These are phyloP conservation scores for Parietichytrium sp. DNA, from an alignment of 108 stramenopile species.

Conservation along the genomic window DNA sequence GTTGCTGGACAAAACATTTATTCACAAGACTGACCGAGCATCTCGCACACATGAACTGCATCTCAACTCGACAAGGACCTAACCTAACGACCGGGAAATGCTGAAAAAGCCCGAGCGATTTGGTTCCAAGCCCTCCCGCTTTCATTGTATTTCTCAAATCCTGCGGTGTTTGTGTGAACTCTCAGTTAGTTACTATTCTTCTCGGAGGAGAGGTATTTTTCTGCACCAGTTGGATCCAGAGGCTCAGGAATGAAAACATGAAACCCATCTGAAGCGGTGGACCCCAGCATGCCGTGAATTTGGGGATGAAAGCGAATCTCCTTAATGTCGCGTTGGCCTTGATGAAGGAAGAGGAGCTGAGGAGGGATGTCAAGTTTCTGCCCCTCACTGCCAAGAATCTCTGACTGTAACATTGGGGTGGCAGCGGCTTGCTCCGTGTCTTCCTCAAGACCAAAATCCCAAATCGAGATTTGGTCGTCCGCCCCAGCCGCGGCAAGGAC, in stretches of 20 bases:
- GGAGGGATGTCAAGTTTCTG: constrained; percentile 78
- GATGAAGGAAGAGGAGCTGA: constrained; percentile 95
- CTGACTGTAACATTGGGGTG: constrained; percentile 9
- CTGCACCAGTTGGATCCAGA: constrained; percentile 7
- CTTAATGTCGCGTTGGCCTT: constrained; percentile 83
- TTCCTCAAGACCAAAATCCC: constrained; percentile 94
- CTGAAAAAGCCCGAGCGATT: too few relatives aligned
- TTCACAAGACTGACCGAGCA: too few relatives aligned
- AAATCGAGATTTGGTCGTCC: constrained; percentile 80
- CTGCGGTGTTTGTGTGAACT: too few relatives aligned
- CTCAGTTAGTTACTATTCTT: too few relatives aligned
- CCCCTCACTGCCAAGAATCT: background rate
- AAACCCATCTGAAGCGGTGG: constrained; percentile 87
- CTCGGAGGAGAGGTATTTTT: too few relatives aligned
- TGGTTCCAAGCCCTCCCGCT: too few relatives aligned
- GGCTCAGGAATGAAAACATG: constrained; percentile 71
- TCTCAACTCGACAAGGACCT: too few relatives aligned
- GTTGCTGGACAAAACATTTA: too few relatives aligned
- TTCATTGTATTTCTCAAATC: too few relatives aligned
- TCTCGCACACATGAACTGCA: too few relatives aligned
- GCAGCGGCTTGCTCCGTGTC: constrained; percentile 65
- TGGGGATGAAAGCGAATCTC: constrained; percentile 96
- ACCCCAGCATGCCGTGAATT: constrained; percentile 88
- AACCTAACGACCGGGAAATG: too few relatives aligned
- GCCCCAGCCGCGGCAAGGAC: constrained; percentile 82